Base-by-base conservation (phyloP, 2,329 filamentous ascomycete species). In the Neofusicoccum sp. region DNA sequence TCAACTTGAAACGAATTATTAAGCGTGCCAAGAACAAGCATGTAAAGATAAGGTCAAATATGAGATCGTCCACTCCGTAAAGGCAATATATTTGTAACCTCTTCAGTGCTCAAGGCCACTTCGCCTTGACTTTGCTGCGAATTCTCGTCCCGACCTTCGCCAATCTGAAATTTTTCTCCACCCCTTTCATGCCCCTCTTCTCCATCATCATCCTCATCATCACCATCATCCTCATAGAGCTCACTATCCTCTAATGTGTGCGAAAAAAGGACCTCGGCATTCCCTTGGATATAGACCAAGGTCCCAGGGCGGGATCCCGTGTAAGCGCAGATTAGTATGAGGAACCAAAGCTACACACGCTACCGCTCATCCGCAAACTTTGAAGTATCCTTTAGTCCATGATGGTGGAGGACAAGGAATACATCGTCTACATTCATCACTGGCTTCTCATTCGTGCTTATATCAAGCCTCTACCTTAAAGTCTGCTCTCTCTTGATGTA, bases 371-470 rank as follows among this genome's bases (percentile, higher is more conserved):
- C 45, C 45, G 29, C 44, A 31, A 69, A 65, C 11, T 64, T 62
- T 61, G 66, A 69, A 8, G 56, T 65, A 56, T 69, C 60, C 39
- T 69, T 62, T 2, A 68, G 65, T 66, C 44, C 67, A n/a, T 69
- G 64, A 44, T 64, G 66, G 41, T 69, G 56, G 39, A 69, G 60
- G 48, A 71, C 67, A 31, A 67, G 61, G 43, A 66, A 71, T 45
- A 71, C 64, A 59, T 69, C 66, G 44, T 70, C 56, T 43, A 71
- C 64, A 54, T 62, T 68, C 61, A 71, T 70, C 9, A 66, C 64
- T 61, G 50, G 63, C 67, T 71, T 71, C 63, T 69, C 65, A 48
- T 67, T 67, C 59, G 65, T 48, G 28, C 63, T 67, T 49, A 56
- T 69, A 29, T 70, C 39, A 61, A 71, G 68, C 29, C 1, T 2